Evolutionary conservation across 331 rosid genomes (phyloP).

Genomic region (Rhamnella rubrinervis): DNA sequence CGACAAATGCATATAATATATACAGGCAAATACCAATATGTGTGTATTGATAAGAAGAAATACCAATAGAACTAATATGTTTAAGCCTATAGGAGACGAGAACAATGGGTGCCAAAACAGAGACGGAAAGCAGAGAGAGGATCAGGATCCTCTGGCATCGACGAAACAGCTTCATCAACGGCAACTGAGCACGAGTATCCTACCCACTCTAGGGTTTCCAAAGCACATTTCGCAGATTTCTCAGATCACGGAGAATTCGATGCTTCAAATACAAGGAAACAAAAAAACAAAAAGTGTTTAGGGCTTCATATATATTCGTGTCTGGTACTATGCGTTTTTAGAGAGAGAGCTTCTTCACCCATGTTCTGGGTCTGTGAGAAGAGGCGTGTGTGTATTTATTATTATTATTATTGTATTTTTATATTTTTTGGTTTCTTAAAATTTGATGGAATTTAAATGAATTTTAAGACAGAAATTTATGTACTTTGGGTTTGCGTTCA

Average conservation of each 20-base stretch:
- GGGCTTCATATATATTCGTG: constrained; percentile 47
- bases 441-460: neutral
- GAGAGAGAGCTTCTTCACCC: constrained; percentile 58
- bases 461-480: neutral
- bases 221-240: constrained; percentile 55
- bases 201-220: constrained; percentile 23
- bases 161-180: constrained; percentile 71
- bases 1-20: constrained; percentile 6
- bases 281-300: constrained; percentile 12
- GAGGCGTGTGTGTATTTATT: neutral
- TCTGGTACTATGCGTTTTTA: constrained; percentile 9
- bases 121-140: constrained; percentile 76
- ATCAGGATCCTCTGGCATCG: constrained; percentile 86
- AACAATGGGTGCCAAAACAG: constrained; percentile 80
- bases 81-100: constrained; percentile 60
- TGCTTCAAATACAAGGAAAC: constrained; percentile 25
- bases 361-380: constrained; percentile 44
- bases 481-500: constrained; percentile 2
- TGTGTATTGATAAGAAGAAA: neutral
- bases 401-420: neutral
- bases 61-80: constrained; percentile 49
- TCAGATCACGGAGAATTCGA: constrained; percentile 25
- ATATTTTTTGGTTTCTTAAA: neutral
- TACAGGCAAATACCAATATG: neutral
- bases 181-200: constrained; percentile 18